phyloP scores from a whole-genome alignment of 2,329 filamentous ascomycete genomes.

The Paraphaeosphaeria minitans region DNA sequence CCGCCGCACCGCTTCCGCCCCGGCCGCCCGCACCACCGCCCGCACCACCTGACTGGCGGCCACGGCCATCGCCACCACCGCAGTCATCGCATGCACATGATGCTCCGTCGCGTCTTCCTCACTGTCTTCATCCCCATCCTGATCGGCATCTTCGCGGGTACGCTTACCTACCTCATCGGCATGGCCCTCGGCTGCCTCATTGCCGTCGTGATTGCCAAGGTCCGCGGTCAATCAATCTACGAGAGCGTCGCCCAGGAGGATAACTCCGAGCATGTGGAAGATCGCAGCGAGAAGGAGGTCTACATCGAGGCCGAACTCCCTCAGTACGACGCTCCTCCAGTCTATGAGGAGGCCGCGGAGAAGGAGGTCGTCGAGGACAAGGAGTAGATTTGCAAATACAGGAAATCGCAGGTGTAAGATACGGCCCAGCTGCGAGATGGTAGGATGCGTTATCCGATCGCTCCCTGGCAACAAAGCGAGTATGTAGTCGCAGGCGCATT shows the following conservation, averaged over 20 bases:
- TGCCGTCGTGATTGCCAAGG: constrained; percentile 62
- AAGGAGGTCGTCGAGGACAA: constrained; percentile 39
- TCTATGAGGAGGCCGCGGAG: constrained; percentile 43
- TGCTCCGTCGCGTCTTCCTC: constrained; percentile 58
- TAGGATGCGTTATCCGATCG: not conserved
- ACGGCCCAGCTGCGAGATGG: not conserved
- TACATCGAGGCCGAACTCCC: constrained; percentile 37
- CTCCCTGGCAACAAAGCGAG: not conserved
- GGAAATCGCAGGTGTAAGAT: not conserved
- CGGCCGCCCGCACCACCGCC: constrained; percentile 31
- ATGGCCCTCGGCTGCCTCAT: constrained; percentile 69
- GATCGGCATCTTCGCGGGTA: constrained; percentile 71
- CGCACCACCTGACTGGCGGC: constrained; percentile 25
- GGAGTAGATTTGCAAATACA: constrained; percentile 18
- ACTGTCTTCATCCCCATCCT: constrained; percentile 71
- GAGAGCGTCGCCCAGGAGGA: constrained; percentile 41
- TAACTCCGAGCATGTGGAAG: constrained; percentile 30
- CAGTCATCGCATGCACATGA: constrained; percentile 34
- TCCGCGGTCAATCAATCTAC: constrained; percentile 53
- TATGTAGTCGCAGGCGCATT: not conserved
- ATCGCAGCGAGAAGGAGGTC: constrained; percentile 36
- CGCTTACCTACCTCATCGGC: constrained; percentile 69
- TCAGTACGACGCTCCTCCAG: constrained; percentile 45
- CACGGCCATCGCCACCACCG: constrained; percentile 15
- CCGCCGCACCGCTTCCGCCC: constrained; percentile 42